Percentiles rank a stretch among this genome's conserved stretches.
Conservation (phyloP, 805 yeast genomes). For the Ogataea saltuana region DNA sequence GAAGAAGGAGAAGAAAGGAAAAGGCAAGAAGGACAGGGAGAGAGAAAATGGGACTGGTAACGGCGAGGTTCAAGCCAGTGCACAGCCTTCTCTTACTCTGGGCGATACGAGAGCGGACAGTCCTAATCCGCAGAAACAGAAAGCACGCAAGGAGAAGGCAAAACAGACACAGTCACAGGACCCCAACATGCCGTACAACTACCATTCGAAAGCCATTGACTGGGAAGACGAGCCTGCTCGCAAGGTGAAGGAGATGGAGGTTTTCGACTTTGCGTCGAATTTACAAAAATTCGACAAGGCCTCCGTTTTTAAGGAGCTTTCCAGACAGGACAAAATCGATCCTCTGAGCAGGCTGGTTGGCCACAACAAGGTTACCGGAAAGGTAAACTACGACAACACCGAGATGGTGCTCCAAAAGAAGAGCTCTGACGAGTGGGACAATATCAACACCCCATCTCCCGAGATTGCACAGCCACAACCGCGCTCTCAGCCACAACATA, state of each 20-base stretch:
- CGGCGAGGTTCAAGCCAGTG: no score
- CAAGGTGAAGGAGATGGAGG: conserved; percentile 51
- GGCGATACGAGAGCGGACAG: conserved; percentile 12
- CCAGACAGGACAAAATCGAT: conserved; percentile 58
- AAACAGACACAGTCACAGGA: conserved; percentile 15
- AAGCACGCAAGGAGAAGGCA: conserved; percentile 20
- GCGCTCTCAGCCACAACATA: conserved; percentile 5
- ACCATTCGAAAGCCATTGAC: conserved; percentile 37
- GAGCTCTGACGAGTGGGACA: conserved; percentile 55
- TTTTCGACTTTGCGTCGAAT: conserved; percentile 84
- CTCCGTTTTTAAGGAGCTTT: conserved; percentile 76
- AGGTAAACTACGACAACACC: conserved; percentile 60
- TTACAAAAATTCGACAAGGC: conserved; percentile 79
- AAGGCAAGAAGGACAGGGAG: conserved; percentile 15
- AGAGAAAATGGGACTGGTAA: conserved; percentile 8
- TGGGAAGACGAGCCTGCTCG: conserved; percentile 52
- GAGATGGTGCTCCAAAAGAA: conserved; percentile 69
- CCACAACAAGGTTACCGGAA: conserved; percentile 56
- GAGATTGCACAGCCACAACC: conserved; percentile 8
- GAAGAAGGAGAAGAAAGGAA: conserved; percentile 27
- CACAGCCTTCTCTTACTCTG: not conserved
- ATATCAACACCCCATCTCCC: no score
- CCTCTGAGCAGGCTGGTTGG: conserved; percentile 70
- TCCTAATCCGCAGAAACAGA: conserved; percentile 17
- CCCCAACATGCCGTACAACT: conserved; percentile 25